phyloP scores from a whole-genome alignment of 2,329 filamentous ascomycete genomes.

The Magnaporthiopsis rhizophila region DNA sequence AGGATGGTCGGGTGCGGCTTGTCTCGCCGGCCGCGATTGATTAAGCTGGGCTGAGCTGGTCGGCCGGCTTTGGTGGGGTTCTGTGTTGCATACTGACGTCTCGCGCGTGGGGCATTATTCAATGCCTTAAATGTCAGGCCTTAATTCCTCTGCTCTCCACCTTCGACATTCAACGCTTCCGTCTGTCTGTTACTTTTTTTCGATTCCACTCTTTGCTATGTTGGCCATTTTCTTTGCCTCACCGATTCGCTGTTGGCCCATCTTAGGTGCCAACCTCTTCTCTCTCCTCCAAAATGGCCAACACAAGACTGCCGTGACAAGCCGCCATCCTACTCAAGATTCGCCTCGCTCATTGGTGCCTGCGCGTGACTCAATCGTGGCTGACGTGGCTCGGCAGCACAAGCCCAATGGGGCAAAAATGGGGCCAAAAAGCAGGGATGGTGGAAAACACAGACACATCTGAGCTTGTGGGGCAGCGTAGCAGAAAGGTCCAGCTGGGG shows the following conservation, averaged over 20 bases:
- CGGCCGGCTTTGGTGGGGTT: conserved; percentile 3
- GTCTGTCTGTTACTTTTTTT: too few species aligned
- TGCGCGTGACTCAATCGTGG: background rate
- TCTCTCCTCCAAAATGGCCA: background rate
- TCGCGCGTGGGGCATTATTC: background rate
- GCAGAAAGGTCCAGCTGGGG: too few species aligned
- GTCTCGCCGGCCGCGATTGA: background rate
- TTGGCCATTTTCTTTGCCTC: too few species aligned
- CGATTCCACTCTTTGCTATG: too few species aligned
- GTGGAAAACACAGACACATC: background rate
- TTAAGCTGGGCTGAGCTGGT: conserved; percentile 1
- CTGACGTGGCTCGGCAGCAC: conserved; percentile 6
- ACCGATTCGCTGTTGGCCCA: too few species aligned
- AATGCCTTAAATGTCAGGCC: background rate
- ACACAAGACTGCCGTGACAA: too few species aligned
- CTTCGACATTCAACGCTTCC: background rate
- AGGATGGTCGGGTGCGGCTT: too few species aligned
- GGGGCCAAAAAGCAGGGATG: background rate
- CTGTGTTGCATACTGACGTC: conserved; percentile 3
- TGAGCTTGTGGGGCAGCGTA: background rate
- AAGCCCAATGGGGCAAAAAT: conserved; percentile 3
- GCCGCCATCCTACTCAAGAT: background rate
- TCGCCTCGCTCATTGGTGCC: background rate
- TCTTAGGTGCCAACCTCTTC: too few species aligned
- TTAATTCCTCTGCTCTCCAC: background rate